Evolutionary conservation across 176 grass and related monocot species (phyloP).

Genomic region (Elaeis guineensis): DNA sequence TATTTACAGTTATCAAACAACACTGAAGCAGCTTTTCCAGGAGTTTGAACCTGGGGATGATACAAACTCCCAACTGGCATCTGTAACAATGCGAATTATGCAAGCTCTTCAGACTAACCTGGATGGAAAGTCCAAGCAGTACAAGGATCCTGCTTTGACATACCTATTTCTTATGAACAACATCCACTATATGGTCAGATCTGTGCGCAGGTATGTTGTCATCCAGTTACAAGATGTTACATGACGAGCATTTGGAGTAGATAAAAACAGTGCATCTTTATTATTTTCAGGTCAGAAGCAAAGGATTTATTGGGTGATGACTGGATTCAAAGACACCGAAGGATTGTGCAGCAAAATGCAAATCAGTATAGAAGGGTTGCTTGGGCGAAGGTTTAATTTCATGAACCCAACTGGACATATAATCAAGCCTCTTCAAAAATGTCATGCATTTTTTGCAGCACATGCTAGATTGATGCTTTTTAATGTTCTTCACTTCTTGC

Average conservation of each 20-base stretch:
- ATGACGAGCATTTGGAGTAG: not conserved
- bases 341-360: slow-evolving; percentile 90
- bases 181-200: slow-evolving; percentile 93
- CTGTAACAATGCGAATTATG: slow-evolving; percentile 90
- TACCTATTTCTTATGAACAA: slow-evolving; percentile 97
- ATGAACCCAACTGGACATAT: not conserved
- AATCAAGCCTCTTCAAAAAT: not conserved
- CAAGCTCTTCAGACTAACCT: slow-evolving; percentile 93
- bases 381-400: slow-evolving; percentile 68
- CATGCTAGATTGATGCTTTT: too few species aligned
- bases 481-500: too few species aligned
- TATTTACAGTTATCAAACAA: slow-evolving; percentile 73
- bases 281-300: slow-evolving; percentile 59
- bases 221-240: not conserved
- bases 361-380: slow-evolving; percentile 93
- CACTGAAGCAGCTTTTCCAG: slow-evolving; percentile 86
- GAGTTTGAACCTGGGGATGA: slow-evolving; percentile 79
- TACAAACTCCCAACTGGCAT: slow-evolving; percentile 66
- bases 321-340: slow-evolving; percentile 92
- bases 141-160: slow-evolving; percentile 80
- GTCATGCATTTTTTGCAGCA: too few species aligned
- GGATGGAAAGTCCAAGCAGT: slow-evolving; percentile 89
- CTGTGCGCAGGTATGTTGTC: slow-evolving; percentile 64
- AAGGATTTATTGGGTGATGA: slow-evolving; percentile 96
- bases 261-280: slow-evolving; percentile 3